Evolutionary conservation across 2,329 filamentous ascomycete species (phyloP).

Genomic region (Sordariomycetes sp.): DNA sequence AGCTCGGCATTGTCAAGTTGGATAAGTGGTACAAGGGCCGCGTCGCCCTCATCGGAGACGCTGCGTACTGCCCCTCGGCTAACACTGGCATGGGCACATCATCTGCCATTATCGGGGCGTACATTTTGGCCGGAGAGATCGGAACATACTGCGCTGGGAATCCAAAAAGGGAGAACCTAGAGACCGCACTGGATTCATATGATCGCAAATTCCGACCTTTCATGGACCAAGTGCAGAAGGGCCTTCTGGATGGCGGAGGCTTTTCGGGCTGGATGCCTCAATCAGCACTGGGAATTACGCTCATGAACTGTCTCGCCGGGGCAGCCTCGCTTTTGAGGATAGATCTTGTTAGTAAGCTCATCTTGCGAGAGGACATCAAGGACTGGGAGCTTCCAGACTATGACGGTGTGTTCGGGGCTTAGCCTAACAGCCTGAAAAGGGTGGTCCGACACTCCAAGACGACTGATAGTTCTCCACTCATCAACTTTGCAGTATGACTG

Average conservation of each 20-base stretch:
- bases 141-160: not conserved
- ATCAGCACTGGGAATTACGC: not conserved
- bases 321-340: not conserved
- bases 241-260: not conserved
- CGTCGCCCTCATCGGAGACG: conserved; percentile 37
- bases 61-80: conserved; percentile 33
- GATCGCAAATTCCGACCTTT: conserved; percentile 1
- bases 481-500: no score
- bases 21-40: conserved; percentile 22
- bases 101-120: conserved; percentile 33
- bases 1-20: conserved; percentile 30
- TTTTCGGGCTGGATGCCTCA: not conserved
- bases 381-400: not conserved
- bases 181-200: not conserved
- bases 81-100: conserved; percentile 36
- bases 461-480: no score
- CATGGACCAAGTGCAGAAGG: not conserved
- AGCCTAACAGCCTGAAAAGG: no score
- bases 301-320: not conserved
- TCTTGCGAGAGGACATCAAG: not conserved
- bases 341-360: not conserved
- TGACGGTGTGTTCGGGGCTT: no score
- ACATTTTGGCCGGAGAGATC: conserved; percentile 42
- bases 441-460: no score
- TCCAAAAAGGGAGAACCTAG: no score